Base-by-base conservation (phyloP, 345 rosid species). In the Pugionium cornutum region DNA sequence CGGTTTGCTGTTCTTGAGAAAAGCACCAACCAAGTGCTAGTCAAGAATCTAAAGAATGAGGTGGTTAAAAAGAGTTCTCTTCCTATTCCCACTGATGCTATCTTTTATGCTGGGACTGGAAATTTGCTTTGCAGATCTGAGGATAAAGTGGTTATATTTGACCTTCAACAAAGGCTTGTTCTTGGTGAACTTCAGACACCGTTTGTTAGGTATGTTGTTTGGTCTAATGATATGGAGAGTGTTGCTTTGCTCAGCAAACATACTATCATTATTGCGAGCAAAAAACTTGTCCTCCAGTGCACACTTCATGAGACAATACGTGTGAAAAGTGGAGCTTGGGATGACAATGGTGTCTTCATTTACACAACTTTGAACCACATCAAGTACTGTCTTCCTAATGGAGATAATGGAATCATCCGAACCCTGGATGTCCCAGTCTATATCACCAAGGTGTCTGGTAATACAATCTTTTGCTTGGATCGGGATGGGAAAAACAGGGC, bases 251-350 rank as follows among this genome's bases (percentile, higher is more conserved):
- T 94, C 70, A 94, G 99, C 76, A 94, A 94, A 69, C 95, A 94
- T 66, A 86, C 97, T 49, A 90, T 94, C 73, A 80, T 90, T 65
- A 83, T 90, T 53, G 89, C 96, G 44, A 86, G 76, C 84, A 90
- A 90, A 79, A 90, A 82, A 75, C 96, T 94, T 66, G 92, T 83
- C 66, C 88, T 85, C 67, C 87, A 86, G 69, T 88, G 97, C 79
- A 86, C 89, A 33, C 86, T 92, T 76, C 97, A 92, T 53, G 99
- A 92, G 83, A 90, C 96, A 39, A 90, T 88, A 48, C 95, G 96
- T 57, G 90, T 94, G 47, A 90, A 94, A 72, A 88, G 99, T 68
- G 99, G 97, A 73, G 95, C 92, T 6, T 94, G 99, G 97, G 99
- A 94, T 65, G 96, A 94, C 36, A 88, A 86, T 75, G 96, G 77